Conservation (phyloP, 2,329 filamentous ascomycete species). For the Aspergillus fischeri region DNA sequence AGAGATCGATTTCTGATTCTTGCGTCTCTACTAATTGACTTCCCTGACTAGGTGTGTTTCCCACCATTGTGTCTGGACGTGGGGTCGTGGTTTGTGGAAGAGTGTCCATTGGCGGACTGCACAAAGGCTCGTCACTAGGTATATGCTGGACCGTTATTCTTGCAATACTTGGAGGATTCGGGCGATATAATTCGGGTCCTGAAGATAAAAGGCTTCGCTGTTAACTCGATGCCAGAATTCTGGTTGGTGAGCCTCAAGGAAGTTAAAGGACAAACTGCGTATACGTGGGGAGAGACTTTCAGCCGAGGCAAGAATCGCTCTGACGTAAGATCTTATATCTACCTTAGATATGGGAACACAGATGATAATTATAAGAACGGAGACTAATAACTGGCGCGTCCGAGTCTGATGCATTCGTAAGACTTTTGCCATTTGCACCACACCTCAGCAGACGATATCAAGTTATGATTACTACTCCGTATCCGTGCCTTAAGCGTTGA, state of each 20-base stretch:
- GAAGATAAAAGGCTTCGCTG: not conserved
- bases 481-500: too few relatives aligned
- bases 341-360: too few relatives aligned
- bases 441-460: too few relatives aligned
- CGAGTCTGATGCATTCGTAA: too few relatives aligned
- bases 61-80: not conserved
- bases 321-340: not conserved
- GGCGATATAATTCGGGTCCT: not conserved
- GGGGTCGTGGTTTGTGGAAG: slow-evolving; percentile 5
- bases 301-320: not conserved
- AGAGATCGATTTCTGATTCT: slow-evolving; percentile 17
- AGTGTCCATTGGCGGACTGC: not conserved
- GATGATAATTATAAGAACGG: too few relatives aligned
- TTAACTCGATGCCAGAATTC: not conserved
- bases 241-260: not conserved
- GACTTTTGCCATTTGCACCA: too few relatives aligned
- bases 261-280: not conserved
- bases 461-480: too few relatives aligned
- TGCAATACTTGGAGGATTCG: not conserved
- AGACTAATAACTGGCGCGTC: not conserved
- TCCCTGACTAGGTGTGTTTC: not conserved
- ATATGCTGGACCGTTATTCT: not conserved
- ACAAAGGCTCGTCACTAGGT: not conserved
- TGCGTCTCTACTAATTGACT: slow-evolving; percentile 6
- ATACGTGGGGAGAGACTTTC: not conserved